Base-by-base conservation (phyloP, 192 early-diverging fungal genomes). In the Podila epicladia region DNA sequence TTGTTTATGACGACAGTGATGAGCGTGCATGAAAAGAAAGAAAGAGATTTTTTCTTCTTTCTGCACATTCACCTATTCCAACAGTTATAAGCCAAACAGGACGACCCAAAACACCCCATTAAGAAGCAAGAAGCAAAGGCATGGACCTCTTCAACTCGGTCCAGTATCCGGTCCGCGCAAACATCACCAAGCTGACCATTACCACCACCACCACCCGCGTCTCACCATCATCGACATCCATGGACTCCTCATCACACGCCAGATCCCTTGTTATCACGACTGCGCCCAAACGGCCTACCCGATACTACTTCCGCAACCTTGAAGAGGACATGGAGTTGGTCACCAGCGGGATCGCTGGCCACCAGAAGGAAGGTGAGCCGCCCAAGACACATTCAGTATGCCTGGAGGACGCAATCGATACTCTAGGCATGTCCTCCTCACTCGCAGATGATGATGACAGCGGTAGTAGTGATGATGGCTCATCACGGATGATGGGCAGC, bases 401-500 rank as follows among this genome's bases (percentile, higher is more conserved):
- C 24, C 53, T 55, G 20, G 53, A 55, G 22, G 53, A 55, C 24
- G 22, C 53, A 24, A 6, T 55, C 53, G 53, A 55, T 55, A 9
- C 53, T 24, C 53, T 55, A n/a, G 53, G 53, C n/a, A 55, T 55
- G 53, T 55, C 53, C 9, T 55, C 53, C n/a, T 55, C 53, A 67
- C 29, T 53, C 13, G 65, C 57, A 20, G 61, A 77, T 9, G 68
- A 77, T 11, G 74, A 77, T 24, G 51, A 19, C 28, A 26, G 24
- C 28, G 33, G 31, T 4, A 62, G 33, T 3, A 48, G 29, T 28
- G 48, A 29, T 50, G 48, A 28, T 26, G 26, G 15, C 24, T 12
- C 41, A 51, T 22, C 26, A 8, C 29, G 32, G 59, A 61, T 19
- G 28, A 35, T 35, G 26, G 35, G 7, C 17, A 19, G 59, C 38